Evolutionary conservation across 2,329 filamentous ascomycete genomes (phyloP).

Genomic region (Mycocentrospora acerina): DNA sequence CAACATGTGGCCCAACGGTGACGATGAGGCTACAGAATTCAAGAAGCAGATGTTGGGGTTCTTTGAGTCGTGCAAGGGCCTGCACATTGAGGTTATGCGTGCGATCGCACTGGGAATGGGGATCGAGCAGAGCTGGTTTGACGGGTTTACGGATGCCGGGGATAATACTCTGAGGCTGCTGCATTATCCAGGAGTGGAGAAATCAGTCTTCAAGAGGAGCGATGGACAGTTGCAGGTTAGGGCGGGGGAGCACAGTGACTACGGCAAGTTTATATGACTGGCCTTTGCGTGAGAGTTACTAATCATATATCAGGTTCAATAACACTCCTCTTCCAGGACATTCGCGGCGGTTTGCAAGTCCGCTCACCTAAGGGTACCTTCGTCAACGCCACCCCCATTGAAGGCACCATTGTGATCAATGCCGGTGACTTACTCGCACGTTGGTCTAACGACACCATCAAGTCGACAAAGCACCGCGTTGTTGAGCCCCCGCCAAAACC

Average conservation of each 20-base stretch:
- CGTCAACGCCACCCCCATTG: conserved; percentile 80
- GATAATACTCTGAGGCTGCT: conserved; percentile 64
- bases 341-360: conserved; percentile 60
- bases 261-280: conserved; percentile 41
- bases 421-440: conserved; percentile 82
- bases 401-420: conserved; percentile 82
- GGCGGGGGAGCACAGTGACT: conserved; percentile 75
- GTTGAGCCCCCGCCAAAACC: conserved; percentile 70
- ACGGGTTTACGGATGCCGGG: conserved; percentile 64
- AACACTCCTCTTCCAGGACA: conserved; percentile 53
- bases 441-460: conserved; percentile 91
- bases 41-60: conserved; percentile 73
- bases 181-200: conserved; percentile 72
- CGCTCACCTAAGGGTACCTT: conserved; percentile 74
- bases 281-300: conserved; percentile 1
- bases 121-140: conserved; percentile 72
- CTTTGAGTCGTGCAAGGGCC: conserved; percentile 68
- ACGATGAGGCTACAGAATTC: conserved; percentile 61
- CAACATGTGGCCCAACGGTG: conserved; percentile 73
- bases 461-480: conserved; percentile 85
- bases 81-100: conserved; percentile 79
- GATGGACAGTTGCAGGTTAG: conserved; percentile 72
- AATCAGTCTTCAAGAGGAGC: conserved; percentile 65
- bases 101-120: conserved; percentile 82
- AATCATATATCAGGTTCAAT: conserved; percentile 33